Evolutionary conservation across 768 basidiomycete species (phyloP).

Genomic region (Ramaria rubella): DNA sequence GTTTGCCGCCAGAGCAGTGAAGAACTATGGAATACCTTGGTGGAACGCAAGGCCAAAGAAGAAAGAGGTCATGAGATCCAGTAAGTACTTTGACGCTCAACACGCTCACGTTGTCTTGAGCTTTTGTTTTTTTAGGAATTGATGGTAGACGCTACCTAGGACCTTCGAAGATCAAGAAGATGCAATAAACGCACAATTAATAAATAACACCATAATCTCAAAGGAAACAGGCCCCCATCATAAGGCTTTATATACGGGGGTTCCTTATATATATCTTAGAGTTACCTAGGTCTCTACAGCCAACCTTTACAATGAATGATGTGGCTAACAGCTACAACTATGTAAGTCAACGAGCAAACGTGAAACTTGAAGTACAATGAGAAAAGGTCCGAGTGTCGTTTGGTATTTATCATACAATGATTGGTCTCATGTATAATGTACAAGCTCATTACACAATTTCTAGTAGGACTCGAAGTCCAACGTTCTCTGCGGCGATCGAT

Average conservation of each 20-base stretch:
- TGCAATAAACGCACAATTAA: not conserved
- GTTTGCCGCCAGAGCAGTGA: conserved; percentile 58
- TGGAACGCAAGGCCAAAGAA: conserved; percentile 5
- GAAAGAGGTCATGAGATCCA: conserved; percentile 13
- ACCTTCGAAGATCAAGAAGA: not conserved
- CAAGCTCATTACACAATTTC: too few species aligned
- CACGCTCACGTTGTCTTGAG: too few species aligned
- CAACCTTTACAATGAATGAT: too few species aligned
- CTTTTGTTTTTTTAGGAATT: not conserved
- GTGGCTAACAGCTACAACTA: too few species aligned
- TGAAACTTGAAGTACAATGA: not conserved
- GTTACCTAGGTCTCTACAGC: too few species aligned
- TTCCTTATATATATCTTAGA: too few species aligned
- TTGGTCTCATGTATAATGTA: too few species aligned
- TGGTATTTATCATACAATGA: not conserved
- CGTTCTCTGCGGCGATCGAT: too few species aligned
- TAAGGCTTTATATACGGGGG: too few species aligned
- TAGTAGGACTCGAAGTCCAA: too few species aligned
- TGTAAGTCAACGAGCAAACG: not conserved
- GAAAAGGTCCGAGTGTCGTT: not conserved
- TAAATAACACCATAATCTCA: too few species aligned
- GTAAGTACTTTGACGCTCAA: conserved; percentile 1
- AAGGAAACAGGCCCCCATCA: too few species aligned
- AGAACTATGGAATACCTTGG: conserved; percentile 43
- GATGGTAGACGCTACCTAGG: conserved; percentile 4